Percentiles rank a stretch among this genome's conserved stretches.
These are phyloP conservation scores for Trichoderma sp. DNA, from an alignment of 2,329 filamentous ascomycete genomes.

Conservation along the genomic window DNA sequence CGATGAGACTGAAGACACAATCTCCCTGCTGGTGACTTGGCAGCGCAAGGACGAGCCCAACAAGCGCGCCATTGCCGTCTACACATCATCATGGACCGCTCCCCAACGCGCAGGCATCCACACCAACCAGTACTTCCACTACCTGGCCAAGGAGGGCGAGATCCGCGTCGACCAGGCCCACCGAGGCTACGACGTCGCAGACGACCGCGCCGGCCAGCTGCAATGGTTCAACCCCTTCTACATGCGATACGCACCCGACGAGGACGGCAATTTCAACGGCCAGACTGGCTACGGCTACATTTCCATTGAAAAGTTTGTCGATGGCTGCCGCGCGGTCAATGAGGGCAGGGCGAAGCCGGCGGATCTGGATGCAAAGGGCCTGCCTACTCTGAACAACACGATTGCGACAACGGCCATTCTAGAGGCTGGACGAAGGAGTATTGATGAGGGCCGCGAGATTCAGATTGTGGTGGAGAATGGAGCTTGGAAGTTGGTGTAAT, in stretches of 20 bases:
- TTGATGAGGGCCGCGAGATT: conserved; percentile 81
- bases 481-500: conserved; percentile 66
- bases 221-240: conserved; percentile 95
- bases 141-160: conserved; percentile 82
- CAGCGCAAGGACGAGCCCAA: conserved; percentile 68
- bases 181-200: conserved; percentile 92
- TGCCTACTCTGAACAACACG: conserved; percentile 87
- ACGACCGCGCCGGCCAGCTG: conserved; percentile 70
- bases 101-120: conserved; percentile 93
- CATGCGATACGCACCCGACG: conserved; percentile 92
- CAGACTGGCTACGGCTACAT: conserved; percentile 93
- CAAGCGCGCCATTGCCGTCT: conserved; percentile 83
- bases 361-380: conserved; percentile 75
- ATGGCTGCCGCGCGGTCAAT: conserved; percentile 80
- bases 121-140: conserved; percentile 96
- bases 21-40: conserved; percentile 89
- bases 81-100: conserved; percentile 93
- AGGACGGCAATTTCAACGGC: conserved; percentile 91
- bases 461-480: conserved; percentile 70
- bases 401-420: conserved; percentile 90
- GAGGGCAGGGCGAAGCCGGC: conserved; percentile 71
- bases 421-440: conserved; percentile 79
- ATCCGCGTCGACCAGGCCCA: conserved; percentile 91
- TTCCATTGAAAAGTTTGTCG: conserved; percentile 94
- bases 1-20: conserved; percentile 86